Base-by-base conservation (phyloP, 2,329 filamentous ascomycete species). In the Colletotrichum sp. region DNA sequence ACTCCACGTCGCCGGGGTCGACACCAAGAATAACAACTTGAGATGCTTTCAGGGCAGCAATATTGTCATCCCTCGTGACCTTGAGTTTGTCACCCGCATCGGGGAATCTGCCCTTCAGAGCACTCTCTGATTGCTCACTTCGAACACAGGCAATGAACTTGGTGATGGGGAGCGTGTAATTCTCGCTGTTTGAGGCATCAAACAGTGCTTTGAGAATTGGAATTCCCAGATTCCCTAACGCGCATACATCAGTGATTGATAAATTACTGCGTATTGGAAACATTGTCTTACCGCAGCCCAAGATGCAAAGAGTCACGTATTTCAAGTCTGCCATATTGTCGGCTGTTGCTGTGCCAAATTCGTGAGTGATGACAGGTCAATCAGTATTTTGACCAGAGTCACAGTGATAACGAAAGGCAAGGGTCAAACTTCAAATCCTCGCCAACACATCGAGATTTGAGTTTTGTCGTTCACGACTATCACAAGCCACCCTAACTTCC, bases 21-120 rank as follows among this genome's bases (percentile, higher is more conserved):
- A 87, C 85, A 3, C 82, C 89, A 3, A 91, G 82, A 2, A 91
- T 83, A 3, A 89, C 76, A 2, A 89, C 83, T 13, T 87, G 81
- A 5, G 87, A 83, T 1, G 79, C 75, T 24, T 82, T 72, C 0
- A 84, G 80, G 4, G 86, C 87, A 15, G 80, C 79, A 52, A 83
- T 78, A 67, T 85, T 83, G 2, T 83, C 81, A 8, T 84, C 82
- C 6, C 81, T 81, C 3, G 85, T 79, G 3, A 83, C 78, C 0
- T 67, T 67, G 3, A 83, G n/a, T 1, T 73, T 66, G 9, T 73
- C 67, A 10, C 24, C 55, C 13, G 78, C 72, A n/a, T 72, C 52
- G 4, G 57, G 24, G n/a, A 83, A 82, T 5, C 75, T 72, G 3
- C 77, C 66, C 8, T 62, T 75, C 4, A 84, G 74, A 3, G 78